A percentile compares a stretch with the other conserved stretches of the same genome.
These are phyloP conservation scores for Salvia rosmarinus DNA, from an alignment of 257 asterid species.

Conservation along the genomic window DNA sequence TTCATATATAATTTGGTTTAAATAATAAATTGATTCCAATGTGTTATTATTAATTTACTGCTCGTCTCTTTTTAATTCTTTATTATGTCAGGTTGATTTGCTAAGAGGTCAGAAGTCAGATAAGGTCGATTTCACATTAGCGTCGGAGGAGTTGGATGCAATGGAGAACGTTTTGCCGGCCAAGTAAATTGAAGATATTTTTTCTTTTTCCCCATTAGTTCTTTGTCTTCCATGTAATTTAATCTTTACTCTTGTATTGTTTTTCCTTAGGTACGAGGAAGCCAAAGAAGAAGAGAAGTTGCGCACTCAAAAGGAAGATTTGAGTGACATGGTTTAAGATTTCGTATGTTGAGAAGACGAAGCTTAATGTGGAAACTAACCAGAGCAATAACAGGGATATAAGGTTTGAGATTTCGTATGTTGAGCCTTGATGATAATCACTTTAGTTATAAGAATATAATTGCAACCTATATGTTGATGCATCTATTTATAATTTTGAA, in stretches of 20 bases:
- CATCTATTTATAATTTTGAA: too few species aligned
- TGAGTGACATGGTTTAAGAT: conserved; percentile 82
- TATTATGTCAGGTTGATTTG: conserved; percentile 68
- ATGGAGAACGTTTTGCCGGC: conserved; percentile 95
- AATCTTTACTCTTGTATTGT: conserved; percentile 7
- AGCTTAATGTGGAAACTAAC: too few species aligned
- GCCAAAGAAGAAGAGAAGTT: conserved; percentile 95
- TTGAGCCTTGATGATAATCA: too few species aligned
- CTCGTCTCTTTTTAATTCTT: conserved; percentile 7
- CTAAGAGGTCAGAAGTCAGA: conserved; percentile 92
- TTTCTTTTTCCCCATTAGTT: neutral
- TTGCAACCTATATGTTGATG: too few species aligned
- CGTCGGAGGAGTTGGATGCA: conserved; percentile 85
- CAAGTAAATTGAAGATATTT: conserved; percentile 52
- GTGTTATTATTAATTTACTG: neutral
- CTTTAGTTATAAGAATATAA: too few species aligned
- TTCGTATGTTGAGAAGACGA: too few species aligned
- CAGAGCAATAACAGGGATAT: too few species aligned
- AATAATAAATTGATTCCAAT: neutral
- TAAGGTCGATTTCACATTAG: conserved; percentile 84
- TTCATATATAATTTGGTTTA: neutral
- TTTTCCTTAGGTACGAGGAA: conserved; percentile 72
- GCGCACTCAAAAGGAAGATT: conserved; percentile 86
- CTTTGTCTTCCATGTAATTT: neutral
- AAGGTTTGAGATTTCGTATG: too few species aligned